Conservation (phyloP, 1,284 basidiomycete species). For the Sporisorium reilianum region DNA sequence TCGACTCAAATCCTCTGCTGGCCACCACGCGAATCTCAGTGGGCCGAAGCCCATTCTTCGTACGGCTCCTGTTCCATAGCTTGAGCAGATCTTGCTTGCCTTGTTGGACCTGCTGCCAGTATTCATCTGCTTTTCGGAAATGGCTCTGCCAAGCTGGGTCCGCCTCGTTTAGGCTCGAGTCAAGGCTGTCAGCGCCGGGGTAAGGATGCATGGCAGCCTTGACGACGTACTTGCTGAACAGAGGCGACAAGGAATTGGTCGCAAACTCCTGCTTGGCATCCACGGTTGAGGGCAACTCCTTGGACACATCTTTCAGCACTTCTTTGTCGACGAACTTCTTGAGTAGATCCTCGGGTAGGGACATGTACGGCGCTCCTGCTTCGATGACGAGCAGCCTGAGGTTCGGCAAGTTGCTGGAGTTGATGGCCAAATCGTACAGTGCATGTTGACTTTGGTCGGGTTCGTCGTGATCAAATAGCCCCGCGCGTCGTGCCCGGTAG, state of each 20-base stretch:
- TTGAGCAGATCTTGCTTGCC: neutral
- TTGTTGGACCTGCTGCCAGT: neutral
- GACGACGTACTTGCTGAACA: neutral
- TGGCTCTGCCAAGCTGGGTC: too few species aligned
- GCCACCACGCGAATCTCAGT: conserved; percentile 7
- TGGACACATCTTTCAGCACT: too few species aligned
- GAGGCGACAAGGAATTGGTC: neutral
- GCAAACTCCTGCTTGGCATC: too few species aligned
- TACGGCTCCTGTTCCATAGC: neutral
- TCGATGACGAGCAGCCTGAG: conserved; percentile 13
- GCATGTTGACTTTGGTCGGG: neutral
- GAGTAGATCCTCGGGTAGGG: too few species aligned
- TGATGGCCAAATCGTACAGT: conserved; percentile 2
- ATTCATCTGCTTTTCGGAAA: neutral
- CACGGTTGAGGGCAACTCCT: too few species aligned
- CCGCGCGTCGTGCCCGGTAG: too few species aligned
- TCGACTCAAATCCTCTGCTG: neutral
- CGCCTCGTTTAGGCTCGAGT: too few species aligned
- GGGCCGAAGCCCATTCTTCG: neutral
- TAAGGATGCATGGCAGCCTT: too few species aligned
- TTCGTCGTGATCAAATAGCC: too few species aligned
- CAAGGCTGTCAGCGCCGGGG: too few species aligned
- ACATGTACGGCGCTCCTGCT: neutral
- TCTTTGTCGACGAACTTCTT: too few species aligned
- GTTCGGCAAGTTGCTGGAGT: conserved; percentile 2